Percentiles rank a stretch among this genome's conserved stretches.
Evolutionary conservation across 106 monocot species (phyloP).

Genomic region (Platanthera zijinensis): DNA sequence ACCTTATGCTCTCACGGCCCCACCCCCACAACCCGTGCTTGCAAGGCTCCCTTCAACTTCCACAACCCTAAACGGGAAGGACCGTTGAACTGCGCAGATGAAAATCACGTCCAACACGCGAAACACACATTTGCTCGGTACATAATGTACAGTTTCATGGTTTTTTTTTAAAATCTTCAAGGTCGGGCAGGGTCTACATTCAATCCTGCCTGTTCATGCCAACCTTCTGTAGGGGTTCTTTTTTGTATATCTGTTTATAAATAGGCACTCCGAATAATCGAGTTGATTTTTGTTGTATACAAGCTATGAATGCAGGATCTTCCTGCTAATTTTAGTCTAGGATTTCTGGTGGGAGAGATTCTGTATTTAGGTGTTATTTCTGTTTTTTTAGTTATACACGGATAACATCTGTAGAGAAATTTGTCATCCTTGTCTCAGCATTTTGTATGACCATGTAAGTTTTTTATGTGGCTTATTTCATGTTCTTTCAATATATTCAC

Average conservation of each 20-base stretch:
- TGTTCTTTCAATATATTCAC: too few species aligned
- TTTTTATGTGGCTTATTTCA: too few species aligned
- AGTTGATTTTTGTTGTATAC: neutral
- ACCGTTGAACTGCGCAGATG: neutral
- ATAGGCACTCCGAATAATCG: neutral
- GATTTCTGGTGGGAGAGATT: neutral
- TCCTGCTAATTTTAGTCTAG: neutral
- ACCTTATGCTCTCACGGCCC: conserved; percentile 71
- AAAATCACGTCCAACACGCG: neutral
- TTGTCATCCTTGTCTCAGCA: too few species aligned
- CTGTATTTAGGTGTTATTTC: too few species aligned
- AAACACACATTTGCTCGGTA: neutral
- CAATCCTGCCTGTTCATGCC: neutral
- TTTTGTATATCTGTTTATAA: conserved; percentile 4
- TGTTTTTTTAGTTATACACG: too few species aligned
- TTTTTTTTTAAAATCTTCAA: neutral
- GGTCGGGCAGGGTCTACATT: neutral
- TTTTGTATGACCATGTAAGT: too few species aligned
- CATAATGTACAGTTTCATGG: conserved; percentile 29
- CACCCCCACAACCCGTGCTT: conserved; percentile 43
- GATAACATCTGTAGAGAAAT: too few species aligned
- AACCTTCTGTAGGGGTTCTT: neutral
- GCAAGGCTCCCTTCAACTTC: conserved; percentile 47
- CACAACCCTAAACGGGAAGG: conserved; percentile 29
- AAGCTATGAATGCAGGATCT: neutral